Evolutionary conservation across 2,329 filamentous ascomycete species (phyloP), one percentile per base, ranked within the genome.

Genomic region (Leptographium wingfieldii): DNA sequence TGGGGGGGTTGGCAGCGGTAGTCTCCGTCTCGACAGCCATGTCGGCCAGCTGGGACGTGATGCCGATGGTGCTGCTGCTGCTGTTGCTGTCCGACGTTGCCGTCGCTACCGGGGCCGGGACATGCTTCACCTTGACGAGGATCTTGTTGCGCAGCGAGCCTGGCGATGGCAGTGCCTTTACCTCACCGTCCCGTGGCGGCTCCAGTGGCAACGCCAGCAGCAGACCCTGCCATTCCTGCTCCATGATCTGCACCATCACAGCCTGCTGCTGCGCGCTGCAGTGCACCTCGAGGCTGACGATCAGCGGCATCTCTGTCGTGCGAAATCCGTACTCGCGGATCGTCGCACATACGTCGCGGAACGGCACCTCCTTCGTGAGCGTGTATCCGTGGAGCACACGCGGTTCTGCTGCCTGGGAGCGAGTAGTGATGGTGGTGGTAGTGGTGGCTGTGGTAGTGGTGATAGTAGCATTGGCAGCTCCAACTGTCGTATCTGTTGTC

Each of bases 271-370:
- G 80, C 0, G 83, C 73, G 22, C 78, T 79, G 64, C 90, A 91
- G 74, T 97, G 94, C 0, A 97, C 90, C 72, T 99, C 94, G 38
- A 99, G 80, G 68, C 90, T 96, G 66, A 96, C 87, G 62, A 97
- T 92, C n/a, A 99, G 77, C 0, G 94, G 94, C 22, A 95, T 76
- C 62, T 92, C 85, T 25, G 82, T 86, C 4, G 77, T 81, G 3
- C 80, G 74, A 67, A 97, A 97, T 1, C 88, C 91, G 67, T 86
- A 82, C 60, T 95, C 83, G 38, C 83, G 79, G 65, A 97, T 92
- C 0, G 89, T 84, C 60, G 81, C 77, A 73, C 92, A 96, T 2
- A 97, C 92, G 51, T 87, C 83, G 56, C 92, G 84, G 72, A 97
- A 97, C 0, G 88, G 80, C 48, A 96, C 84, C 62, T 94, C 88